These are phyloP conservation scores for Phytopythium mirpurense DNA, from an alignment of 352 stramenopile species.

Conservation along the genomic window DNA sequence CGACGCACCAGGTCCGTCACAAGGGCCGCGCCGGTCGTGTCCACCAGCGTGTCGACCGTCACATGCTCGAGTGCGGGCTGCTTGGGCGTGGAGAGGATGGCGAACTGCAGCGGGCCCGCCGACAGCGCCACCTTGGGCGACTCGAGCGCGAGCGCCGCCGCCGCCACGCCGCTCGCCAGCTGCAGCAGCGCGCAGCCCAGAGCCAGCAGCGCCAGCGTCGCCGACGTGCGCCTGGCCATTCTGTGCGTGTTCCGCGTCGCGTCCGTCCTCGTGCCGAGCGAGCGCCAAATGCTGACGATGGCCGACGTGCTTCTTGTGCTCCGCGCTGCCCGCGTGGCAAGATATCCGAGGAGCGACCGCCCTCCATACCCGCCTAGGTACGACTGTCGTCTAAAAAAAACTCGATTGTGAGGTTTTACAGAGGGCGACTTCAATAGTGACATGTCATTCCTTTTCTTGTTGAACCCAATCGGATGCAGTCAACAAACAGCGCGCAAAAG, in stretches of 20 bases:
- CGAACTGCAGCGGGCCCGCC: constrained; percentile 35
- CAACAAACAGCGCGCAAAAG: too few species aligned
- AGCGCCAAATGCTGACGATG: constrained; percentile 18
- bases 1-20: constrained; percentile 51
- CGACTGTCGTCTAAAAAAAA: not conserved
- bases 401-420: not conserved
- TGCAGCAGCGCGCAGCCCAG: constrained; percentile 19
- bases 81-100: constrained; percentile 45
- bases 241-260: not conserved
- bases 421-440: not conserved
- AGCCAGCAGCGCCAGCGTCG: constrained; percentile 15
- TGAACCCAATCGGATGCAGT: not conserved
- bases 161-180: constrained; percentile 17
- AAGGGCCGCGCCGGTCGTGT: constrained; percentile 52
- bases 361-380: not conserved
- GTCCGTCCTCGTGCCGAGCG: not conserved
- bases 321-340: constrained; percentile 5
- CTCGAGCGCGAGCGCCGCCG: constrained; percentile 27
- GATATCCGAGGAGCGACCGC: constrained; percentile 7
- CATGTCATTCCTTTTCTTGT: not conserved
- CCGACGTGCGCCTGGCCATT: constrained; percentile 15
- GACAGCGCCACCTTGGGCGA: constrained; percentile 46
- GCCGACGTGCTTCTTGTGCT: not conserved
- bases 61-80: constrained; percentile 51
- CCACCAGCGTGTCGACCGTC: constrained; percentile 62